Evolutionary conservation across 495 filamentous ascomycete species (phyloP).

Genomic region (Penicillium egyptiacum): DNA sequence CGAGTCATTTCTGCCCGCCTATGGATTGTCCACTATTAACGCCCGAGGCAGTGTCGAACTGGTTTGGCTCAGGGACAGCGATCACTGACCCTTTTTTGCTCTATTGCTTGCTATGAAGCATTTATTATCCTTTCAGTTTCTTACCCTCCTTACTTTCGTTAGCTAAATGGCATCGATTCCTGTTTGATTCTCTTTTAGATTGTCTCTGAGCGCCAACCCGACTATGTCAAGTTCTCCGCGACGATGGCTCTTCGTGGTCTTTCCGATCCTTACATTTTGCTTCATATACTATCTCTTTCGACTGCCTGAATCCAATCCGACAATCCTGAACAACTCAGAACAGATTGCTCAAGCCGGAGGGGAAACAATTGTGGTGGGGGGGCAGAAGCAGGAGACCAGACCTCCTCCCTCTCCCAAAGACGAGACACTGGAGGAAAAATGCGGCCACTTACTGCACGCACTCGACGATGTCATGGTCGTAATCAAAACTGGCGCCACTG

Average conservation of each 20-base stretch:
- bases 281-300: constrained; percentile 23
- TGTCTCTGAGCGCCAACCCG: constrained; percentile 2
- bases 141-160: constrained; percentile 12
- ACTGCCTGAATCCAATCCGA: constrained; percentile 14
- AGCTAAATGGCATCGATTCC: constrained; percentile 7
- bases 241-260: constrained; percentile 31
- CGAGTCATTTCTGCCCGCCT: constrained; percentile 20
- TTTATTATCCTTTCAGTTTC: background rate
- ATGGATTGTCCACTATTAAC: constrained; percentile 24
- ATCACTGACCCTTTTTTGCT: constrained; percentile 21
- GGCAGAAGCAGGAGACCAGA: constrained; percentile 4
- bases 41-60: constrained; percentile 13
- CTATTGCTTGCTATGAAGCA: constrained; percentile 14
- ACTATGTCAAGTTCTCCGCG: constrained; percentile 32
- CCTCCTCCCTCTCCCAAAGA: background rate
- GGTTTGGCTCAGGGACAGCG: constrained; percentile 11
- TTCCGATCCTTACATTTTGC: constrained; percentile 26
- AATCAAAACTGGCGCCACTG: constrained; percentile 47
- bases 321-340: constrained; percentile 5
- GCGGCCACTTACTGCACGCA: constrained; percentile 19
- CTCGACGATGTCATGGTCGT: constrained; percentile 44
- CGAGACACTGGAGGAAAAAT: constrained; percentile 16
- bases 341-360: constrained; percentile 12
- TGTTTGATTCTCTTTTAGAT: constrained; percentile 9
- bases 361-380: constrained; percentile 16